These are phyloP conservation scores for Paramecium octaurelia DNA, from an alignment of 73 alveolate species.

Conservation along the genomic window DNA sequence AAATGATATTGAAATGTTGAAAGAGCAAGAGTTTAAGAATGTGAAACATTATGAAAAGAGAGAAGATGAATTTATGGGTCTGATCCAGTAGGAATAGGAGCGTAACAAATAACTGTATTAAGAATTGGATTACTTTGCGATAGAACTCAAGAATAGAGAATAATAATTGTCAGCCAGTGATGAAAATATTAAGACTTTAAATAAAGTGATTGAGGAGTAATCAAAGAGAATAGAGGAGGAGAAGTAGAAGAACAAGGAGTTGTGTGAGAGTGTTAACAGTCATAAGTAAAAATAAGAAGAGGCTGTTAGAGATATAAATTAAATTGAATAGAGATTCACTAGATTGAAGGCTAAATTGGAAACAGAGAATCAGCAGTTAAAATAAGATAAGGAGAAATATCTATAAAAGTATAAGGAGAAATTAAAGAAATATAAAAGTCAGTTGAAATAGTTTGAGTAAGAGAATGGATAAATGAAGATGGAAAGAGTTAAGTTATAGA, in stretches of 20 bases:
- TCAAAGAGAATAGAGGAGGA: slow-evolving; percentile 23
- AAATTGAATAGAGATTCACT: background rate
- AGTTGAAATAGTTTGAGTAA: background rate
- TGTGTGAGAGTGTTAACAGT: background rate
- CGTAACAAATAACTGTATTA: background rate
- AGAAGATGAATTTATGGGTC: slow-evolving; percentile 43
- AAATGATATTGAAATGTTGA: background rate
- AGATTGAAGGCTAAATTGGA: slow-evolving; percentile 2
- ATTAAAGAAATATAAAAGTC: background rate
- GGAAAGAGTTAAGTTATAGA: background rate
- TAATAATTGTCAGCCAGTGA: background rate
- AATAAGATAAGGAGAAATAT: slow-evolving; percentile 13
- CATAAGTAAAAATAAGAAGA: background rate
- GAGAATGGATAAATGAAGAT: background rate
- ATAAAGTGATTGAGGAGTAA: slow-evolving; percentile 25
- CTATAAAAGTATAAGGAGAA: background rate
- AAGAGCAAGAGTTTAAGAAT: background rate
- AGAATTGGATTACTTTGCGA: background rate
- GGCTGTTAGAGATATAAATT: background rate
- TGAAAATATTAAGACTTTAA: slow-evolving; percentile 12
- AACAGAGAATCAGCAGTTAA: background rate
- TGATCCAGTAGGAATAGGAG: background rate
- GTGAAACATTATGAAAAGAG: slow-evolving; percentile 46
- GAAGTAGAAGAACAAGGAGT: background rate
- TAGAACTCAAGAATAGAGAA: background rate